Percentiles rank a stretch among this genome's conserved stretches.
Conservation (phyloP, 495 filamentous ascomycete species). For the Aspergillus sclerotiicarbonarius region DNA sequence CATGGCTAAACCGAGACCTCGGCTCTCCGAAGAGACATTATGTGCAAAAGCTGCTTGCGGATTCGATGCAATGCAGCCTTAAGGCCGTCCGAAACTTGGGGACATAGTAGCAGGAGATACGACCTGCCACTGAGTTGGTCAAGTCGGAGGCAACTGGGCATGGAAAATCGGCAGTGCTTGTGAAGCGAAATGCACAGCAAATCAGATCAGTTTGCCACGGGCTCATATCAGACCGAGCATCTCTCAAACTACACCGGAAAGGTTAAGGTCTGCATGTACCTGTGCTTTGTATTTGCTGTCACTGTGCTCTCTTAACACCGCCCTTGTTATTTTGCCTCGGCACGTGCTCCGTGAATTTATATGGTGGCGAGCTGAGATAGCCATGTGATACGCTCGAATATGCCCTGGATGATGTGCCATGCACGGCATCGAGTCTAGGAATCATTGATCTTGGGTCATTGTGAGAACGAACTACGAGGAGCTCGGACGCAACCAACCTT, state of each 20-base stretch:
- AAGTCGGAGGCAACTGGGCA: background rate
- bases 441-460: background rate
- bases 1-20: background rate
- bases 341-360: background rate
- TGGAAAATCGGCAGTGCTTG: background rate
- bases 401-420: background rate
- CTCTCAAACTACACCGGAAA: background rate
- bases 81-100: background rate
- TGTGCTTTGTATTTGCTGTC: background rate
- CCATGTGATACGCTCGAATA: background rate
- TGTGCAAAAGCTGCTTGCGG: background rate
- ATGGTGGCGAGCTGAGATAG: background rate
- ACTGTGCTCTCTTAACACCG: background rate
- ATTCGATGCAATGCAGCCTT: background rate
- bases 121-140: background rate
- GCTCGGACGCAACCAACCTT: background rate
- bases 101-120: background rate
- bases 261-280: background rate
- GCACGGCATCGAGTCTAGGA: background rate
- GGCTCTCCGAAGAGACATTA: background rate
- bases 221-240: background rate
- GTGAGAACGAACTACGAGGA: background rate
- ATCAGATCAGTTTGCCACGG: background rate
- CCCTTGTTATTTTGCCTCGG: background rate
- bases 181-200: background rate